phyloP scores from a whole-genome alignment of 345 rosid species.

The Orychophragmus violaceus region DNA sequence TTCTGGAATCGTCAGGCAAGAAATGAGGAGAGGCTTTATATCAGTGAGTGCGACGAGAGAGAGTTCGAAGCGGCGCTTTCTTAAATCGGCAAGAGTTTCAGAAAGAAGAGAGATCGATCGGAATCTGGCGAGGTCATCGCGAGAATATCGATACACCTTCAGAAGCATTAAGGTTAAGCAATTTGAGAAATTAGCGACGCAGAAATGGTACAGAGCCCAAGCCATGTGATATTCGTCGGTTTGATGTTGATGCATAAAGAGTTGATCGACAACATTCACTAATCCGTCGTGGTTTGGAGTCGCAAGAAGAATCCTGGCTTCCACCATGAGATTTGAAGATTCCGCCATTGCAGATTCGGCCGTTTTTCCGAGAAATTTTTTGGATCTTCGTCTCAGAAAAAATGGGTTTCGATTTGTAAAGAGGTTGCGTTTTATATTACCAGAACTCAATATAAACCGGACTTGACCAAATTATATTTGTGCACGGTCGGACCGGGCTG shows the following conservation, averaged over 20 bases:
- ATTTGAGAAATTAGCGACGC: not conserved
- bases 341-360: no score
- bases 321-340: not conserved
- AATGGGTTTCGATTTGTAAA: no score
- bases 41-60: not conserved
- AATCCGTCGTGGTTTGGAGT: not conserved
- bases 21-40: not conserved
- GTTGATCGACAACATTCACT: not conserved
- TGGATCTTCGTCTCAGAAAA: no score
- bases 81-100: not conserved
- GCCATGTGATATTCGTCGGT: not conserved
- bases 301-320: not conserved
- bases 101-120: not conserved
- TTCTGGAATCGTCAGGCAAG: not conserved
- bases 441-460: no score
- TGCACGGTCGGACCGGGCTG: no score
- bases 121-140: not conserved
- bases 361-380: no score
- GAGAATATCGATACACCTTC: not conserved
- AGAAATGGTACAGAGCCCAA: not conserved
- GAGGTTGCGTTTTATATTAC: no score
- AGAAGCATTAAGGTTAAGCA: not conserved
- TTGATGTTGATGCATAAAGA: not conserved
- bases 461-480: no score
- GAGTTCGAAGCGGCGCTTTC: not conserved